Base-by-base conservation (phyloP, 1,284 basidiomycete species). In the Moesziomyces sp. region DNA sequence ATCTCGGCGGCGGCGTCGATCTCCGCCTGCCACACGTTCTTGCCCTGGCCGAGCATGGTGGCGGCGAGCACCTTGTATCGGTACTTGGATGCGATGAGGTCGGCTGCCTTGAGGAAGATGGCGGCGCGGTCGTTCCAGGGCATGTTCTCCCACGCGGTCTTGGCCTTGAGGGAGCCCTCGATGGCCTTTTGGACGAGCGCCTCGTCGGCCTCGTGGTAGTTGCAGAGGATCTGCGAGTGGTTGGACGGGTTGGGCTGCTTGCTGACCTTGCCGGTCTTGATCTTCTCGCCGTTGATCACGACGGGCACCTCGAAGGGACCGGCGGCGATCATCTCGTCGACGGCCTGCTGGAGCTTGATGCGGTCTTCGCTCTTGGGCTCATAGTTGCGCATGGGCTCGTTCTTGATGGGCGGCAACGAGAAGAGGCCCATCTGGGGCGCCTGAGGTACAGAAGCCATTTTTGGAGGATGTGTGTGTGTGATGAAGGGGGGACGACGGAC, bases 11-110 rank as follows among this genome's bases (percentile, higher is more conserved):
- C 96, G 54, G 97, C 93, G 85, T 99, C 96, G 73, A 99, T 99
- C 88, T 99, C 96, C 23, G 96, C 97, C 86, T 99, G 96, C 96
- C 96, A 99, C 13, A 89, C 91, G 85, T 98, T 99, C 89, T 99
- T 99, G 55, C 97, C 96, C 87, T 99, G 96, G 14, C 96, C 96
- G 47, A 99, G 88, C 87, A 99, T 97, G 49, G 96, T 98, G 33
- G 96, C 94, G 33, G 97, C 97, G 87, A 98, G 89, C 56, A 99
- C 88, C 86, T 92, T 93, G 94, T 80, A 80, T 46, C 95, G 88
- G 85, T 97, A 97, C 88, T 98, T 98, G 68, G 91, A 91, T 77
- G 92, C 91, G 66, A 95, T 89, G 59, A 99, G 89, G 85, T 99
- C 96, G 26, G 83, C 82, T 13, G 85, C 85, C 86, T 97, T 97